Evolutionary conservation across 1,284 basidiomycete species (phyloP).

Genomic region (Heterobasidion occidentale): DNA sequence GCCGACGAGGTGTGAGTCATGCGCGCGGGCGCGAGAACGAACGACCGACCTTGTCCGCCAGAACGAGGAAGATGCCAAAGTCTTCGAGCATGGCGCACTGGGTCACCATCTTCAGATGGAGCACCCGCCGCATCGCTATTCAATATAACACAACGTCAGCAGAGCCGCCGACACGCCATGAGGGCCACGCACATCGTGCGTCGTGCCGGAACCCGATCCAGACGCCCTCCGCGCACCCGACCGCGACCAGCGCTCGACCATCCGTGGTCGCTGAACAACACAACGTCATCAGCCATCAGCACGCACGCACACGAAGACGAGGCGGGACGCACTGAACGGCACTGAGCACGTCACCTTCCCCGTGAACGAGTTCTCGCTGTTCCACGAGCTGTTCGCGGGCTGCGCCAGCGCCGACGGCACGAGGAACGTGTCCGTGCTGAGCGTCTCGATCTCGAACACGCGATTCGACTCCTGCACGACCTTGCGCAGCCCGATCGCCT

Average conservation of each 20-base stretch:
- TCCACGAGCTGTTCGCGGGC: slow-evolving; percentile 47
- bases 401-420: slow-evolving; percentile 52
- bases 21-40: not conserved
- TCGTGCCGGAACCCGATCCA: slow-evolving; percentile 95
- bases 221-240: slow-evolving; percentile 93
- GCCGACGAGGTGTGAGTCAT: not conserved
- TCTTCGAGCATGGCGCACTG: slow-evolving; percentile 94
- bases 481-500: slow-evolving; percentile 78
- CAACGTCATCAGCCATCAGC: not conserved
- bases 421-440: slow-evolving; percentile 81
- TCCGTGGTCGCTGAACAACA: slow-evolving; percentile 61
- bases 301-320: not conserved
- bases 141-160: not conserved
- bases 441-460: slow-evolving; percentile 83
- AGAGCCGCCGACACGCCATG: too few species aligned
- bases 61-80: slow-evolving; percentile 91
- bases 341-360: slow-evolving; percentile 92
- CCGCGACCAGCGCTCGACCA: slow-evolving; percentile 78
- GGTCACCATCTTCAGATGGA: slow-evolving; percentile 86
- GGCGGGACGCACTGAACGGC: slow-evolving; percentile 68
- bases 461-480: slow-evolving; percentile 90
- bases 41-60: slow-evolving; percentile 76
- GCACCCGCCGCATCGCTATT: slow-evolving; percentile 77
- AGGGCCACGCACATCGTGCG: slow-evolving; percentile 55
- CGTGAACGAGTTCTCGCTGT: slow-evolving; percentile 67